Conservation (phyloP, 2,329 filamentous ascomycete genomes). For the Orbilia ellipsospora region DNA sequence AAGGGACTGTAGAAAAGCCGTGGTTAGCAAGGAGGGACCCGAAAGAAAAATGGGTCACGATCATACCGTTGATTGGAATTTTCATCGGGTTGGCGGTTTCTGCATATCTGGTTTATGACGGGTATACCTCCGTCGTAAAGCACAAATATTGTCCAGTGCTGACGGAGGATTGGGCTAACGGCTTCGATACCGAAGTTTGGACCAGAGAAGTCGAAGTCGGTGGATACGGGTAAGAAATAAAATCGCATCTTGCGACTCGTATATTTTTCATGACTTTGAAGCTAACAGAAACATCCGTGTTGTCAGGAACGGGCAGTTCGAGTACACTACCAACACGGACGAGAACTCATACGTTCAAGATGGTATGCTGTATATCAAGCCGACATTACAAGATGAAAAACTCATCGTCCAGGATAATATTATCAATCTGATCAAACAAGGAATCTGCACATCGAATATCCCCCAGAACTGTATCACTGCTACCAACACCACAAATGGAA, state of each 20-base stretch:
- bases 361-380: slow-evolving; percentile 77
- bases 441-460: slow-evolving; percentile 74
- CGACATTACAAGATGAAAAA: slow-evolving; percentile 77
- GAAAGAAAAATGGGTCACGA: slow-evolving; percentile 86
- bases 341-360: slow-evolving; percentile 80
- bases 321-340: slow-evolving; percentile 76
- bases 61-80: slow-evolving; percentile 79
- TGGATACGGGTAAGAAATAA: slow-evolving; percentile 74
- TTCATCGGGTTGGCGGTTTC: slow-evolving; percentile 74
- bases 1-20: slow-evolving; percentile 78
- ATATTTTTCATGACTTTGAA: background rate
- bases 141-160: slow-evolving; percentile 78
- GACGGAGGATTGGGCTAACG: slow-evolving; percentile 73
- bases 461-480: slow-evolving; percentile 73
- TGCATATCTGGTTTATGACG: slow-evolving; percentile 80
- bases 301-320: slow-evolving; percentile 80
- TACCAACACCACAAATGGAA: slow-evolving; percentile 81
- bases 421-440: slow-evolving; percentile 74
- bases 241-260: background rate
- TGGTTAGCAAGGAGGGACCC: slow-evolving; percentile 80
- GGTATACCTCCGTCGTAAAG: slow-evolving; percentile 75
- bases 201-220: slow-evolving; percentile 79
- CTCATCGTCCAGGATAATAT: slow-evolving; percentile 74
- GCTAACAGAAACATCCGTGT: background rate
- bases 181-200: slow-evolving; percentile 73